Percentiles rank a stretch among this genome's conserved stretches.
These are phyloP conservation scores for Xylaria sp. DNA, from an alignment of 2,329 filamentous ascomycete species.

Conservation along the genomic window DNA sequence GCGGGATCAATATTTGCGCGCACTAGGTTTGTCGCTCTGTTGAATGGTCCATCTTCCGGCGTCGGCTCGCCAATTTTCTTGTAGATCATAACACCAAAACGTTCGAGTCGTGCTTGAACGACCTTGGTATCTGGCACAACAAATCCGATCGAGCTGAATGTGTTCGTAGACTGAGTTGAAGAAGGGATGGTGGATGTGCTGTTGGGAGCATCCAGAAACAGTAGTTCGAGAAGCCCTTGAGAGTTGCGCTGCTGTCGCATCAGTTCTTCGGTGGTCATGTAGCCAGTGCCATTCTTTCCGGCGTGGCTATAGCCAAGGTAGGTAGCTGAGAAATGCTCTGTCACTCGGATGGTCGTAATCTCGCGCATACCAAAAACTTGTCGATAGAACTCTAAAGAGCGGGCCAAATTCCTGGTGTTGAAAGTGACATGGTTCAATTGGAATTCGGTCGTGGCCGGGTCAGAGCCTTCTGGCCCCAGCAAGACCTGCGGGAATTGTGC, in stretches of 20 bases:
- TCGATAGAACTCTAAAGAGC: not conserved
- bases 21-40: not conserved
- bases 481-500: not conserved
- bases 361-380: not conserved
- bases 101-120: not conserved
- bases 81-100: not conserved
- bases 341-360: not conserved
- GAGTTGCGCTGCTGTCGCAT: not conserved
- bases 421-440: not conserved
- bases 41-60: not conserved
- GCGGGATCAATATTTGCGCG: not conserved
- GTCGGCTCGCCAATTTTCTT: not conserved
- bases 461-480: not conserved
- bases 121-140: not conserved
- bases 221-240: not conserved
- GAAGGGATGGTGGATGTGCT: not conserved
- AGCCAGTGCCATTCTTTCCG: not conserved
- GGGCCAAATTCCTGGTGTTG: not conserved
- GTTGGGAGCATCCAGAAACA: not conserved
- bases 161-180: not conserved
- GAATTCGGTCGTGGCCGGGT: not conserved
- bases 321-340: not conserved
- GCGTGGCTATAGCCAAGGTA: not conserved
- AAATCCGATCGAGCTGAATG: not conserved
- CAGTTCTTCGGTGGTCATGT: not conserved